A percentile compares a stretch with the other conserved stretches of the same genome.
Conservation (phyloP, 306 rosid species). For the Oxytropis ochrocephala region DNA sequence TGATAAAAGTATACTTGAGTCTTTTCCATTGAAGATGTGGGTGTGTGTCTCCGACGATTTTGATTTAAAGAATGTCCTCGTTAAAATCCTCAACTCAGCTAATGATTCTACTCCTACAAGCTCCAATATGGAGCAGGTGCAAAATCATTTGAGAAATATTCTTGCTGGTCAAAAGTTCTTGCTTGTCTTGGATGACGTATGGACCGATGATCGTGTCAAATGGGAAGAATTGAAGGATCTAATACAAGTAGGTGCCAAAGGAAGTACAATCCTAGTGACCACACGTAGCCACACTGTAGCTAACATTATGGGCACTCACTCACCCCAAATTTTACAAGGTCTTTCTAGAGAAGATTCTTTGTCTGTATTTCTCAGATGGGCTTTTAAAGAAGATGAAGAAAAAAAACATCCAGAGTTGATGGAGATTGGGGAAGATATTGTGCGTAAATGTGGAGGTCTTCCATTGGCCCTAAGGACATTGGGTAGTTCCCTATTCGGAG, state of each 20-base stretch:
- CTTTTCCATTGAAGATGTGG: background rate
- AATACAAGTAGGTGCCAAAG: background rate
- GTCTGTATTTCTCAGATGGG: conserved; percentile 21
- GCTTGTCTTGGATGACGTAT: background rate
- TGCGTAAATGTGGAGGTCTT: conserved; percentile 26
- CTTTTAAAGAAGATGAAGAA: conserved; percentile 26
- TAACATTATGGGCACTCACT: conserved; percentile 2
- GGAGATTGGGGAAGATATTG: conserved; percentile 16
- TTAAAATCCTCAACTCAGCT: background rate
- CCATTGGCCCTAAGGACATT: conserved; percentile 27
- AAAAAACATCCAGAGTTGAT: background rate
- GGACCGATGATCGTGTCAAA: background rate
- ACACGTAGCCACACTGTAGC: background rate
- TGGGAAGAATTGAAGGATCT: background rate
- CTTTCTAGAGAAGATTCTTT: background rate
- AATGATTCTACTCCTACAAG: background rate
- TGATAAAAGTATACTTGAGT: background rate
- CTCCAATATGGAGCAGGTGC: background rate
- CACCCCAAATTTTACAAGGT: background rate
- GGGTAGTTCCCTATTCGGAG: background rate
- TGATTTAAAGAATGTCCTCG: background rate
- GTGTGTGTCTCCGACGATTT: background rate
- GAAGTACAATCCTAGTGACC: conserved; percentile 19
- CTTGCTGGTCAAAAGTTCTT: background rate
- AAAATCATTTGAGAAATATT: background rate